A percentile compares a stretch with the other conserved stretches of the same genome.
These are phyloP conservation scores for Castanea mollissima DNA, from an alignment of 306 rosid species.

Conservation along the genomic window DNA sequence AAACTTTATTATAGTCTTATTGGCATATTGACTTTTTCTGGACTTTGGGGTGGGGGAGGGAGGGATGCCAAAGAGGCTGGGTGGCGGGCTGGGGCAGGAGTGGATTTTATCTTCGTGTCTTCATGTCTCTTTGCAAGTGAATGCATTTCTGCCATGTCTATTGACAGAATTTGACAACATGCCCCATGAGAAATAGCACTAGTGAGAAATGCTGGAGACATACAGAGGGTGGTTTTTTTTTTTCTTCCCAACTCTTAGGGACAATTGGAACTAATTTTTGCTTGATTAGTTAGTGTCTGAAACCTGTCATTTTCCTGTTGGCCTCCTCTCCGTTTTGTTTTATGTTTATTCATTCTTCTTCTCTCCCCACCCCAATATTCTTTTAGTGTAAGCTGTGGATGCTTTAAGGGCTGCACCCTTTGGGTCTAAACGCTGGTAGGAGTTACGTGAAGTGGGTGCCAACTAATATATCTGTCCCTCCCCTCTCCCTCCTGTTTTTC, in stretches of 20 bases:
- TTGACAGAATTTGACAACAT: neutral
- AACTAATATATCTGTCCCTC: neutral
- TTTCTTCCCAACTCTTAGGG: neutral
- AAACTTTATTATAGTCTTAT: neutral
- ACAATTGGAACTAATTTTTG: neutral
- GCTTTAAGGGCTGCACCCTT: slow-evolving; percentile 47
- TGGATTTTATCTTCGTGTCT: slow-evolving; percentile 9
- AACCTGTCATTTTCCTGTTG: neutral
- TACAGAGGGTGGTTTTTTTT: neutral
- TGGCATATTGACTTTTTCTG: neutral
- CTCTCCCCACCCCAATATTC: neutral
- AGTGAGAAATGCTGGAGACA: slow-evolving; percentile 9
- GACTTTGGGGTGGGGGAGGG: neutral
- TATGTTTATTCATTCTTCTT: neutral
- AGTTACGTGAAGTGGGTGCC: slow-evolving; percentile 30
- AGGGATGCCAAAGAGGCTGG: neutral
- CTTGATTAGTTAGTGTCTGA: slow-evolving; percentile 4
- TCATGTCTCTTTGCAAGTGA: neutral
- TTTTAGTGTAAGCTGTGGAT: slow-evolving; percentile 52
- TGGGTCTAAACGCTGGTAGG: slow-evolving; percentile 36
- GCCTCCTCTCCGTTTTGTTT: neutral
- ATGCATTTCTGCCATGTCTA: neutral
- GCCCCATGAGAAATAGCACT: neutral
- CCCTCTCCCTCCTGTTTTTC: neutral
- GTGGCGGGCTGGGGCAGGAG: neutral